These are phyloP conservation scores for Mortierella sp. DNA, from an alignment of 371 early-diverging fungal genomes.

Conservation along the genomic window DNA sequence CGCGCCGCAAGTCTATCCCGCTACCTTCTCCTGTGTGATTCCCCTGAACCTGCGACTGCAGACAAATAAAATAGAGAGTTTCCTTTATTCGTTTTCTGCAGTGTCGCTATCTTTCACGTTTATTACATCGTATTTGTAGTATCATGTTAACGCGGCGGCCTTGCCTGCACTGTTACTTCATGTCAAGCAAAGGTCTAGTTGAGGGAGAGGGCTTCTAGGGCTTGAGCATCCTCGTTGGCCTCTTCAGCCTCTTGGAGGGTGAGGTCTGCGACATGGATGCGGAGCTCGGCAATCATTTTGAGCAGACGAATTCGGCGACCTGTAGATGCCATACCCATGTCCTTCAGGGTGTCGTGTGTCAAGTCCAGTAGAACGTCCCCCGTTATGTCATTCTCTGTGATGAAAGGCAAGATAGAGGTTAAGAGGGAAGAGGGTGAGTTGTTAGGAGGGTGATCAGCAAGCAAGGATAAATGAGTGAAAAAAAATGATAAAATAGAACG, in stretches of 20 bases:
- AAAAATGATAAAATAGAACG: not conserved
- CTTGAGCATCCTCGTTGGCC: slow-evolving; percentile 30
- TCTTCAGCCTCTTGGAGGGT: slow-evolving; percentile 51
- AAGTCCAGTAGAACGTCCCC: slow-evolving; percentile 60
- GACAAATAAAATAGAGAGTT: not conserved
- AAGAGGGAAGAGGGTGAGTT: not conserved
- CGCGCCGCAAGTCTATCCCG: slow-evolving; percentile 34
- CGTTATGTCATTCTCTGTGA: slow-evolving; percentile 54
- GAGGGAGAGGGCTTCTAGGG: slow-evolving; percentile 20
- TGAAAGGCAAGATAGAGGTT: not conserved
- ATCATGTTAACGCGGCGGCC: too few relatives aligned
- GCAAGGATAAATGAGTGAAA: not conserved
- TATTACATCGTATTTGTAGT: too few relatives aligned
- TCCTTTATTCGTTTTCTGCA: not conserved
- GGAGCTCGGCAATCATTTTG: slow-evolving; percentile 53
- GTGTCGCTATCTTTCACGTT: too few relatives aligned
- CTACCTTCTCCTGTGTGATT: not conserved
- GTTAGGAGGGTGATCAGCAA: not conserved
- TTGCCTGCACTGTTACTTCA: too few relatives aligned
- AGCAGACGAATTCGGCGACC: slow-evolving; percentile 53
- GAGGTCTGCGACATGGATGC: slow-evolving; percentile 44
- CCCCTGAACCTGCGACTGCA: too few relatives aligned
- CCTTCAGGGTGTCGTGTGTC: slow-evolving; percentile 59
- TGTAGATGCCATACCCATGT: slow-evolving; percentile 55
- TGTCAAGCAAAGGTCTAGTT: slow-evolving; percentile 6